Base-by-base conservation (phyloP, 306 rosid genomes). In the Ormosia semicastrata region DNA sequence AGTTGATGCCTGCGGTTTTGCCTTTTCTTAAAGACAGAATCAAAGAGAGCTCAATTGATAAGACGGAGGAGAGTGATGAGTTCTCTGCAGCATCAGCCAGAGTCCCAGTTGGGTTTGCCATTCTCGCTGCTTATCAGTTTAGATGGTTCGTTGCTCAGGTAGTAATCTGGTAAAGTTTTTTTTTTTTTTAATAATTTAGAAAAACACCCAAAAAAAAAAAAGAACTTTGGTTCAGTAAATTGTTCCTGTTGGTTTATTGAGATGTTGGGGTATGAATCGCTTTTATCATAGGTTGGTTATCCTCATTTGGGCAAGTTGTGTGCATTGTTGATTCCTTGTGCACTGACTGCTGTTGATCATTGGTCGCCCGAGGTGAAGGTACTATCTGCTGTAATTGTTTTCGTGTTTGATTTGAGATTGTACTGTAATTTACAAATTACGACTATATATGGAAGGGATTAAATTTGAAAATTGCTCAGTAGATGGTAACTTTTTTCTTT, bases 341-440 rank as follows among this genome's bases (percentile, higher is more conserved):
- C 90, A 7, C 76, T 95, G 80, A 95, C 92, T 34, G 88, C 93
- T 66, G 86, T 92, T 12, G 99, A 95, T 89, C 99, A 95, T 77
- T 95, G 98, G 99, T 93, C 98, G 3, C 89, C 97, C 0, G 98
- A 84, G 63, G 91, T 95, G 86, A 95, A 95, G 90, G 99, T 93
- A 90, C 39, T 8, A 37, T 63, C 6, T 12, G 63, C 41, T 40
- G 60, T 73, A 41, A n/a, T 62, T 69, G 77, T n/a, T 76, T 29
- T 71, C 30, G 36, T 82, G 63, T 66, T 67, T 78, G 6, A 50
- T 64, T 81, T 47, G 64, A 43, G 73, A 56, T 40, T 34, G 64
- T 17, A 10, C 7, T 41, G 37, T 8, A 66, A 41, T 73, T 17
- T 78, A 1, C 11, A 39, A 47, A 44, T 63, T 60, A 54, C 58